Evolutionary conservation across 371 early-diverging fungal genomes (phyloP).

Genomic region (Apophysomyces ossiformis): DNA sequence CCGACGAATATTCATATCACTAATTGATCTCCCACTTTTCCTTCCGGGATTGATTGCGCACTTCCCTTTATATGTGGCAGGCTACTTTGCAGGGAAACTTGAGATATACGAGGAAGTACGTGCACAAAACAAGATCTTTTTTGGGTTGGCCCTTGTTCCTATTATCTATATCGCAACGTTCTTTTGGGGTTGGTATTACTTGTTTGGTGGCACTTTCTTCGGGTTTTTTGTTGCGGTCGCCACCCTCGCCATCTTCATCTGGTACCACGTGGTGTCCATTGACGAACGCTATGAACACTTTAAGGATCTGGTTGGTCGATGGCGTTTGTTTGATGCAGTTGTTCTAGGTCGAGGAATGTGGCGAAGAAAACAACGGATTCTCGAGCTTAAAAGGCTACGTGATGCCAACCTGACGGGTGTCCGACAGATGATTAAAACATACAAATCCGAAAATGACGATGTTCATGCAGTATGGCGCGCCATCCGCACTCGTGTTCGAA

Average conservation of each 20-base stretch:
- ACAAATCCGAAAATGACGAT: conserved; percentile 40
- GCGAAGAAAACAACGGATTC: conserved; percentile 46
- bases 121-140: conserved; percentile 62
- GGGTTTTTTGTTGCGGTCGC: conserved; percentile 48
- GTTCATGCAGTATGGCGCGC: conserved; percentile 42
- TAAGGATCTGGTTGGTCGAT: conserved; percentile 51
- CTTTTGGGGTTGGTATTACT: conserved; percentile 45
- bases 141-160: conserved; percentile 45
- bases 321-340: conserved; percentile 58
- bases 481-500: conserved; percentile 35
- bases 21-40: conserved; percentile 57
- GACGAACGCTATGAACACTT: conserved; percentile 54
- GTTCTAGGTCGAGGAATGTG: conserved; percentile 54
- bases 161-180: conserved; percentile 48
- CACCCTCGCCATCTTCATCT: conserved; percentile 44
- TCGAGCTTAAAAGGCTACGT: conserved; percentile 42
- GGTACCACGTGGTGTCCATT: conserved; percentile 55
- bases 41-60: conserved; percentile 58
- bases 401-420: conserved; percentile 35
- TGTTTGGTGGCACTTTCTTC: conserved; percentile 47
- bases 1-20: conserved; percentile 39
- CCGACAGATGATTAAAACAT: conserved; percentile 34
- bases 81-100: conserved; percentile 49
- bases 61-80: conserved; percentile 58
- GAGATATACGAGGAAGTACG: conserved; percentile 61